Percentiles rank a stretch among this genome's conserved stretches.
Evolutionary conservation across 2,329 filamentous ascomycete species (phyloP).

Genomic region (Nannizziopsis barbatae): DNA sequence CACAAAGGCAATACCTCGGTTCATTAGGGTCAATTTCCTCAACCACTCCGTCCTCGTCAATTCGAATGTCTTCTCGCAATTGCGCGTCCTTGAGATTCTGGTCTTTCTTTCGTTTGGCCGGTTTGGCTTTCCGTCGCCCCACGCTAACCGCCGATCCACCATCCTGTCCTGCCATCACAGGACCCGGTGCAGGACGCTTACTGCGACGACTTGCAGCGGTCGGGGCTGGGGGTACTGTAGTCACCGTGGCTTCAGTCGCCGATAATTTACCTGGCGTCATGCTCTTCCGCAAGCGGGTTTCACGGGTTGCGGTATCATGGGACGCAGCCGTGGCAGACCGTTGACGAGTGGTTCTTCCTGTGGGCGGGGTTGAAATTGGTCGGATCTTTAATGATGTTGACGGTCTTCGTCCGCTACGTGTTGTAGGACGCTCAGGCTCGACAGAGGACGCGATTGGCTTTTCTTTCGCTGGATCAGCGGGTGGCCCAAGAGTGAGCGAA

Average conservation of each 20-base stretch:
- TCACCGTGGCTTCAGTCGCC: constrained; percentile 28
- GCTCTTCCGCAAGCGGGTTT: constrained; percentile 33
- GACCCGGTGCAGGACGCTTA: constrained; percentile 50
- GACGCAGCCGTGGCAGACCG: constrained; percentile 14
- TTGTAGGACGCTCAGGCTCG: constrained; percentile 13
- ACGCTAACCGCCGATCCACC: constrained; percentile 52
- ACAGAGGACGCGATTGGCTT: constrained; percentile 9
- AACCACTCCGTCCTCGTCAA: constrained; percentile 39
- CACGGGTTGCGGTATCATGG: constrained; percentile 15
- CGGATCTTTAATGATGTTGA: constrained; percentile 18
- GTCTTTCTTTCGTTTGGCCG: constrained; percentile 35
- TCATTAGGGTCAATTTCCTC: constrained; percentile 51
- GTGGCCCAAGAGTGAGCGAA: constrained; percentile 13
- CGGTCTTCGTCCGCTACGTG: constrained; percentile 8
- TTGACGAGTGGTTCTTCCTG: constrained; percentile 18
- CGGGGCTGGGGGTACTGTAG: constrained; percentile 27
- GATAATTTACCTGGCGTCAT: constrained; percentile 26
- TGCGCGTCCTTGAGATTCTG: constrained; percentile 24
- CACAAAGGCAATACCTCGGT: constrained; percentile 53
- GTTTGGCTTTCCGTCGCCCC: constrained; percentile 47
- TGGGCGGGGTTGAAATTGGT: constrained; percentile 17
- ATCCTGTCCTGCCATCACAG: constrained; percentile 46
- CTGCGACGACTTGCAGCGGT: constrained; percentile 37
- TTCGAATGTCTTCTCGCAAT: constrained; percentile 30
- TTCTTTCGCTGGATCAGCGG: constrained; percentile 8